Base-by-base conservation (phyloP, 192 early-diverging fungal genomes). In the Coemansia nantahalensis region DNA sequence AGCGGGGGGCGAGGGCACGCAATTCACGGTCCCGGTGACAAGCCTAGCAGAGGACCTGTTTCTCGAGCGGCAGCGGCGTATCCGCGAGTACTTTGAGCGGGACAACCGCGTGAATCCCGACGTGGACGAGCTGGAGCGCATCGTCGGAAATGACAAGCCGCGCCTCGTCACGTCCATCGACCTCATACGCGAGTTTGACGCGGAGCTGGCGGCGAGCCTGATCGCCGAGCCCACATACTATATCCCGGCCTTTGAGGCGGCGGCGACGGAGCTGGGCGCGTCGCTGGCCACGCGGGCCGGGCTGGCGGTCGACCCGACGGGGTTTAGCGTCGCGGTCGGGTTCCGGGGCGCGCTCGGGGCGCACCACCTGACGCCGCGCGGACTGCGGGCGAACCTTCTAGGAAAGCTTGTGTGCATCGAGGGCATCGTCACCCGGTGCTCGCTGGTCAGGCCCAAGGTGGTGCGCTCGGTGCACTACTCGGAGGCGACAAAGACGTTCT, bases 361-460 rank as follows among this genome's bases (percentile, higher is more conserved):
- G 38, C 66, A 91, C 45, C 84, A 91, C 43, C 68, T 96, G 54
- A 90, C 86, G 44, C 96, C 95, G 18, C 80, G 97, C 46, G 87
- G 89, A 19, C 54, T 99, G 38, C 84, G 81, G 32, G 86, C 97
- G 3, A 68, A 62, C 40, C 83, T 85, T 33, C 55, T 99, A 19
- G 94, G 95, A 31, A 87, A 85, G 66, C 80, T 95, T 43, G 83
- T 99, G 30, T 94, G 91, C 46, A 62, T 99, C 19, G 95, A 99
- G 74, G 97, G 93, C 39, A 99, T 99, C 54, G 95, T 99, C 19
- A 98, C 96, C 12, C 86, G 90, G 54, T 99, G 96, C 65, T 96
- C 94, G 19, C 81, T 98, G 39, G 97, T 99, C 4, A 75, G 97
- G 22, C 95, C 95, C 44, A 99, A 99, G 62, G 87, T 99, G 2